Evolutionary conservation across 1,284 basidiomycete species (phyloP).

Genomic region (Sphaerobolus stellatus): DNA sequence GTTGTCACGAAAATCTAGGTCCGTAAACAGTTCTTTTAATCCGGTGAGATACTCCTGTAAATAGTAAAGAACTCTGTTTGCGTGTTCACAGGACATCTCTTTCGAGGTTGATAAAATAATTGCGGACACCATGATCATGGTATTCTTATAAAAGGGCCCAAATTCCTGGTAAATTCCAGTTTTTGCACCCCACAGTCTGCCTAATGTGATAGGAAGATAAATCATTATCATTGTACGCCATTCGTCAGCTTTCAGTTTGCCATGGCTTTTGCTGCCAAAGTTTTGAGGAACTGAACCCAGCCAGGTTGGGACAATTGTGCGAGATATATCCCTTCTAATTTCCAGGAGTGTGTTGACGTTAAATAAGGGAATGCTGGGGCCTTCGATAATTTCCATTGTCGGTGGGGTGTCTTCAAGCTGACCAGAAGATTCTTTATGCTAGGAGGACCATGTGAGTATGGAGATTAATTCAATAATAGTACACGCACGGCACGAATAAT

Average conservation of each 20-base stretch:
- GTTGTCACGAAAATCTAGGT: too few species aligned
- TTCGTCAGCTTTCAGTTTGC: conserved; percentile 42
- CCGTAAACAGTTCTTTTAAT: too few species aligned
- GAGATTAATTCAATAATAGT: not conserved
- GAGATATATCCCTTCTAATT: conserved; percentile 20
- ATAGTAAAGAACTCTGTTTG: too few species aligned
- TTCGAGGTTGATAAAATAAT: too few species aligned
- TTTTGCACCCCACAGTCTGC: too few species aligned
- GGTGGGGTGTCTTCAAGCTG: not conserved
- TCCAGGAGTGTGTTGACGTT: not conserved
- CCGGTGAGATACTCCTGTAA: too few species aligned
- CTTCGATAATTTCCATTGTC: not conserved
- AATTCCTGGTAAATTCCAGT: too few species aligned
- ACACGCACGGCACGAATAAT: not conserved
- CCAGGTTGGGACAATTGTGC: conserved; percentile 32
- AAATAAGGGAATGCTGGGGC: not conserved
- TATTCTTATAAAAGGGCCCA: too few species aligned
- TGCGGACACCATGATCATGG: too few species aligned
- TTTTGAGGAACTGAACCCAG: conserved; percentile 31
- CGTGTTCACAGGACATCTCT: too few species aligned
- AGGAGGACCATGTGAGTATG: too few species aligned
- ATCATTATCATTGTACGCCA: conserved; percentile 33
- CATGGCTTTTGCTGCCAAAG: conserved; percentile 32
- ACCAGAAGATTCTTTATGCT: not conserved
- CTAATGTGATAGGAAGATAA: too few species aligned